Percentiles rank a stretch among this genome's conserved stretches.
Evolutionary conservation across 2,329 filamentous ascomycete species (phyloP).

Genomic region (Aspergillus hortae): DNA sequence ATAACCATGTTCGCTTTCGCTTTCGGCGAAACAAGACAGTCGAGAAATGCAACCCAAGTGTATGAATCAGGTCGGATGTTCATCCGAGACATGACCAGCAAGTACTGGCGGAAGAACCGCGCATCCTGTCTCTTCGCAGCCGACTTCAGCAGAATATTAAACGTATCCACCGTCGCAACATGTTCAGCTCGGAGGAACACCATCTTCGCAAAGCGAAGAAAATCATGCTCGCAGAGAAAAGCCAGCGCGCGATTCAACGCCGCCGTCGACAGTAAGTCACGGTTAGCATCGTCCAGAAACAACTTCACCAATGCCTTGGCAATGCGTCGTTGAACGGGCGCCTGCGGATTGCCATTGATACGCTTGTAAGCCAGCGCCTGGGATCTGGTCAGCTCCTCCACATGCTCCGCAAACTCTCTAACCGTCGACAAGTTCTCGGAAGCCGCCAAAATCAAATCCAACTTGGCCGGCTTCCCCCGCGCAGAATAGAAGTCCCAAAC

Average conservation of each 20-base stretch:
- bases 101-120: constrained; percentile 34
- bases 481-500: constrained; percentile 23
- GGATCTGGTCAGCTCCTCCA: constrained; percentile 35
- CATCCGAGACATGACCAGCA: constrained; percentile 37
- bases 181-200: constrained; percentile 36
- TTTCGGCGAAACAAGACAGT: constrained; percentile 23
- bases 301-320: constrained; percentile 24
- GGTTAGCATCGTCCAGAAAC: constrained; percentile 30
- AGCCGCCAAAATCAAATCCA: constrained; percentile 14
- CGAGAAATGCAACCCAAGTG: constrained; percentile 43
- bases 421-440: constrained; percentile 21
- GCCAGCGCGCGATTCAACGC: constrained; percentile 40
- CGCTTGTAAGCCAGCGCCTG: constrained; percentile 10
- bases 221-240: constrained; percentile 34
- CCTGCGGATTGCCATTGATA: background rate
- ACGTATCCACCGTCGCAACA: constrained; percentile 38
- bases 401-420: constrained; percentile 35
- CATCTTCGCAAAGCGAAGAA: constrained; percentile 26
- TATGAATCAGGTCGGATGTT: constrained; percentile 37
- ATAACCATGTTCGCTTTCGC: constrained; percentile 28
- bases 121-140: constrained; percentile 38
- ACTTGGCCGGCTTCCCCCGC: constrained; percentile 1
- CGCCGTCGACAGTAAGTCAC: constrained; percentile 33
- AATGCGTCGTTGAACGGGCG: constrained; percentile 14
- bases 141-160: constrained; percentile 42